Evolutionary conservation across 164 flowering plant species (phyloP), one percentile per base, ranked within the genome.

Genomic region (Aristolochia californica): DNA sequence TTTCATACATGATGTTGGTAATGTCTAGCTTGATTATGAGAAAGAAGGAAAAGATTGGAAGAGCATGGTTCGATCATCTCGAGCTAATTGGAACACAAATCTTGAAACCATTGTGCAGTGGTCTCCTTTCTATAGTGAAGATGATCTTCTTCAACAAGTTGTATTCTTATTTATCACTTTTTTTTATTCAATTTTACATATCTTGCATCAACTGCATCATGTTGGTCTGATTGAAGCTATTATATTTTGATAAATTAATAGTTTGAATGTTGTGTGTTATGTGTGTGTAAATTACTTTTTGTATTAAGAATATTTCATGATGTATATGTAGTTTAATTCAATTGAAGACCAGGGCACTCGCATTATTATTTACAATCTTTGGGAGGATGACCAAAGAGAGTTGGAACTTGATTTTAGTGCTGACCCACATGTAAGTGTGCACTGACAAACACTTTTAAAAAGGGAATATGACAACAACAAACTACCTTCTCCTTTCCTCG

Each of bases 331-430:
- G 99, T 85, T 90, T 20, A 67, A 78, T 71, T 18, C 50, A 27
- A 72, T 89, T 76, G 70, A 73, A 66, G 80, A 76, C 65, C 93
- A 82, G 23, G 99, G 99, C 2, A 94, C 99, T 47, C 81, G 88
- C 14, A 75, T 94, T 55, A 71, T 90, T 45, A 83, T 94, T 62
- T 94, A 86, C 74, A 94, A 90, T 67, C 82, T 94, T 14, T 94
- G 99, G 99, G 95, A 87, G 70, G 91, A 94, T 78, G 96, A 88
- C 40, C 71, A 80, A 67, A 91, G 87, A 40, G 77, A 65, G 50
- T 64, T 81, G 61, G 99, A 94, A 65, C 89, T 94, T 63, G 99
- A 94, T 73, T 94, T 94, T 65, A 82, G 75, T 54, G 56, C 83
- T 16, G 89, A 87, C 71, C 62, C 27, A 49, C 71, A 81, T 68